Percentiles rank a stretch among this genome's conserved stretches.
Conservation (phyloP, 257 asterid species). For the Apocynum venetum region DNA sequence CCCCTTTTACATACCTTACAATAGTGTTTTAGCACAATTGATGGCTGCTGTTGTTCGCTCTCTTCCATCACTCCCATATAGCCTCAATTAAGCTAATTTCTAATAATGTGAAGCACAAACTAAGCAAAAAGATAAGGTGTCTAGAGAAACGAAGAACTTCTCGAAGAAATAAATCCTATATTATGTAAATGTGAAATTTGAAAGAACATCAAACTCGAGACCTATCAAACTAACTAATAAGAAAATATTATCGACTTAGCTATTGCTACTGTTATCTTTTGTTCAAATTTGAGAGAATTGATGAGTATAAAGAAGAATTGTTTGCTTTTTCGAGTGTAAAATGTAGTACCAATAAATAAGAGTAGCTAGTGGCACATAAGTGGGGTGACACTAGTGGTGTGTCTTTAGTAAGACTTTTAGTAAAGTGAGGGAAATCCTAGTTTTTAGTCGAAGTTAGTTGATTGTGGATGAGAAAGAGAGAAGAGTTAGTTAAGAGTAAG, state of each 20-base stretch:
- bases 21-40: constrained; percentile 25
- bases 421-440: constrained; percentile 50
- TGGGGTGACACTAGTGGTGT: constrained; percentile 15
- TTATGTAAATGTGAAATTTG: too few species aligned
- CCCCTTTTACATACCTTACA: constrained; percentile 46
- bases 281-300: neutral
- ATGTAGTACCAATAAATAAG: constrained; percentile 14
- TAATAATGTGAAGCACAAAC: too few species aligned
- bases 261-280: neutral
- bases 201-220: too few species aligned
- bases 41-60: constrained; percentile 3
- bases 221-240: too few species aligned
- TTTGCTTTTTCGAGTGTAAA: too few species aligned
- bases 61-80: constrained; percentile 8
- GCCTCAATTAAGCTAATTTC: neutral
- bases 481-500: constrained; percentile 17
- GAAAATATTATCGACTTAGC: too few species aligned
- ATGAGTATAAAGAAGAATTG: neutral
- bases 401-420: constrained; percentile 12
- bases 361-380: constrained; percentile 24
- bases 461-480: constrained; percentile 45
- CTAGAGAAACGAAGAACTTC: neutral
- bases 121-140: neutral
- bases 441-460: constrained; percentile 48
- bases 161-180: too few species aligned